A percentile compares a stretch with the other conserved stretches of the same genome.
These are phyloP conservation scores for Neurospora sp. DNA, from an alignment of 495 filamentous ascomycete genomes.

Conservation along the genomic window DNA sequence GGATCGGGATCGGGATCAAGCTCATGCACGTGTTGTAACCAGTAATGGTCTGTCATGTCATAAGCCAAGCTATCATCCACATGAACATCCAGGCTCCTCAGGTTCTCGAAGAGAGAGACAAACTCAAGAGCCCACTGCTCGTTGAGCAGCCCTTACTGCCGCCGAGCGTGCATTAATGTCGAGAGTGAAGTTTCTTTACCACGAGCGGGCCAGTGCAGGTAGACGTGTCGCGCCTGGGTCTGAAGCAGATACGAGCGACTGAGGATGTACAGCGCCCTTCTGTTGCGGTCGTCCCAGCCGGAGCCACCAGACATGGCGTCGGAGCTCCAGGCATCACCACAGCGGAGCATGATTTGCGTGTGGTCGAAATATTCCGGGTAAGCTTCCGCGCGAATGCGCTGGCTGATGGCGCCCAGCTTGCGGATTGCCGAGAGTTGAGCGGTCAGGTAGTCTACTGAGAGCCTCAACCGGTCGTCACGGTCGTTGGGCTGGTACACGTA, in stretches of 20 bases:
- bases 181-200: too few species aligned
- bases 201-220: neutral
- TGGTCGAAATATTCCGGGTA: neutral
- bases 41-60: neutral
- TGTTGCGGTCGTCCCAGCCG: neutral
- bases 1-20: neutral
- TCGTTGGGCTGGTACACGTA: neutral
- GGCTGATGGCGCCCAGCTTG: neutral
- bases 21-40: accelerated
- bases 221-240: neutral
- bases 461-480: neutral
- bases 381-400: neutral
- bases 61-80: neutral
- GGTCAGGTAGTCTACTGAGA: neutral
- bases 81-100: neutral
- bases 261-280: neutral
- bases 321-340: neutral
- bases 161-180: neutral
- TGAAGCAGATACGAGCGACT: neutral
- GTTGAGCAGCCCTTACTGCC: neutral
- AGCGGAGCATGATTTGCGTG: neutral
- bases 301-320: neutral
- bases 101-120: neutral
- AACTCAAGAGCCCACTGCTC: neutral
- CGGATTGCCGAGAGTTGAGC: neutral